Conservation (phyloP, 441 rosid genomes). For the Erodium texanum region DNA sequence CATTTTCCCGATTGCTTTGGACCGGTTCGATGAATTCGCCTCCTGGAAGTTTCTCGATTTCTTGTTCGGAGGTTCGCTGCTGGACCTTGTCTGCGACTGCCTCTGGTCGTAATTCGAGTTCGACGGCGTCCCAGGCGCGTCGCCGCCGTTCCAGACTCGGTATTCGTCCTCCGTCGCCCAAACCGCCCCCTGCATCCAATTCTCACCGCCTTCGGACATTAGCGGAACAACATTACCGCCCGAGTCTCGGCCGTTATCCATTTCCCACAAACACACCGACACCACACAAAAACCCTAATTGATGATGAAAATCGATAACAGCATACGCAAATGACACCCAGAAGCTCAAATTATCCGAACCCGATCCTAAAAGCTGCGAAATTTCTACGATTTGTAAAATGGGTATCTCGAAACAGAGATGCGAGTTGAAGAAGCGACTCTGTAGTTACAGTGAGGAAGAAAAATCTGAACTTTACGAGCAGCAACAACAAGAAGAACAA, state of each 20-base stretch:
- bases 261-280: slow-evolving; percentile 11
- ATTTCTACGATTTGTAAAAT: slow-evolving; percentile 21
- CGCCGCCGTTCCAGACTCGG: slow-evolving; percentile 38
- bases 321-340: no score
- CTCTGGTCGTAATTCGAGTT: slow-evolving; percentile 25
- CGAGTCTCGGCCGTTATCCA: slow-evolving; percentile 32
- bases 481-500: background rate
- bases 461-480: background rate
- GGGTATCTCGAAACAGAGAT: slow-evolving; percentile 13
- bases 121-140: slow-evolving; percentile 8
- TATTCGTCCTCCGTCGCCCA: slow-evolving; percentile 83
- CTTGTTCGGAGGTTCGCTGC: slow-evolving; percentile 46
- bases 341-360: slow-evolving; percentile 12
- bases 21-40: slow-evolving; percentile 27
- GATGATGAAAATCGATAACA: background rate
- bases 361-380: slow-evolving; percentile 1
- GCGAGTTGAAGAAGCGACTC: background rate
- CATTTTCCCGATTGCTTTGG: slow-evolving; percentile 79
- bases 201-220: slow-evolving; percentile 32
- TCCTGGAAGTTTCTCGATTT: slow-evolving; percentile 48
- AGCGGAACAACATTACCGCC: slow-evolving; percentile 33
- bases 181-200: slow-evolving; percentile 42
- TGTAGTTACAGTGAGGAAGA: background rate
- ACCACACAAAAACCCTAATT: slow-evolving; percentile 23
- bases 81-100: slow-evolving; percentile 28